Evolutionary conservation across 2,329 filamentous ascomycete species (phyloP), one percentile per base, ranked within the genome.

Genomic region (Drechslerella dactyloides): DNA sequence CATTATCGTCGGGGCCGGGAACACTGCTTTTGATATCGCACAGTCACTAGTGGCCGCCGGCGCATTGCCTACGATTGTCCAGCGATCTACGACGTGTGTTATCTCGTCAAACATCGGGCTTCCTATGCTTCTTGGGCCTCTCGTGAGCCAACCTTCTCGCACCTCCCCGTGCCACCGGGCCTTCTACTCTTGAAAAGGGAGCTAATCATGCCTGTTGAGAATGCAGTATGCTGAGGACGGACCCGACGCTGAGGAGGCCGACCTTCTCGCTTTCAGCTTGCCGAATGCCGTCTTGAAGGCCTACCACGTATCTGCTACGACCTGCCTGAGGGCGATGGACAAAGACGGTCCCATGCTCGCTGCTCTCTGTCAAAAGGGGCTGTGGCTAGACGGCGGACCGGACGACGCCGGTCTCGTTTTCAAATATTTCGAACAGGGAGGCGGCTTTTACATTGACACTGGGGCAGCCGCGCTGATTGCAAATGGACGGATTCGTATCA

Each of bases 391-490:
- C 74, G 79, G 77, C 0, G 87, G 87, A 0, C 83, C 85, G 0
- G 82, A 87, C 59, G 83, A 81, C 0, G 80, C 83, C 0, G 87
- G 87, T 0, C 80, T 89, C 0, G 82, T 85, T 64, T 78, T 84
- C 58, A 88, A 89, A 77, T 89, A 89, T 76, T 82, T 87, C 73
- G 85, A 87, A 74, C 83, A 85, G 1, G 87, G 87, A 1, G 88
- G 88, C 0, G 87, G 88, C 0, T 90, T 89, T 76, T 90, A 90
- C 78, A 87, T 90, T 73, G 86, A 90, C 70, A 86, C 89, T 0
- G 88, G 88, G 0, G 85, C 84, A 0, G 85, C 84, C 0, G 79
- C 85, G 75, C 81, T 89, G 23, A 88, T 90, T 66, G 81, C 81
- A 1, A 84, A 88, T 11, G 86, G 87, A 0, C 86, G 85, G 76